A percentile compares a stretch with the other conserved stretches of the same genome.
Conservation (phyloP, 2,329 filamentous ascomycete genomes). For the Fusarium annulatum region DNA sequence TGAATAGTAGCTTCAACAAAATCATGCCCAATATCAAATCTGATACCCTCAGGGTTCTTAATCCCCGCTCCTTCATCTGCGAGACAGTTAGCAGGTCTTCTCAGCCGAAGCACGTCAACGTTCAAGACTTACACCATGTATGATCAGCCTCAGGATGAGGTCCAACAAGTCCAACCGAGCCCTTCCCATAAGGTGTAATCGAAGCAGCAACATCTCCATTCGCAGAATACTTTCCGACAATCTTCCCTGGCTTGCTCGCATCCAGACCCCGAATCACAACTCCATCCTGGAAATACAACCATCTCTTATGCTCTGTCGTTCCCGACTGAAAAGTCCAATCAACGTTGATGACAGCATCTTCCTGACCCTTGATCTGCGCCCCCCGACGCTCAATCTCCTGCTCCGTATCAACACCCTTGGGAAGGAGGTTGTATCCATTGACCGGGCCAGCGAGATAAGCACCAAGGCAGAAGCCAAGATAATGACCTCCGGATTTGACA, state of each 20-base stretch:
- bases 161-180: conserved; percentile 15
- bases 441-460: background rate
- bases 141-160: conserved; percentile 11
- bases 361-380: background rate
- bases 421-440: background rate
- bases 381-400: background rate
- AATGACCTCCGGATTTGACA: background rate
- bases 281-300: conserved; percentile 16
- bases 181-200: conserved; percentile 5
- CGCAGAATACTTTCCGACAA: background rate
- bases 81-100: background rate
- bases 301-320: background rate
- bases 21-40: conserved; percentile 1
- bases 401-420: background rate
- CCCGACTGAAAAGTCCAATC: conserved; percentile 1
- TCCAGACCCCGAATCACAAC: conserved; percentile 3
- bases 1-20: background rate
- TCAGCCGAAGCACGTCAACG: rapidly evolving
- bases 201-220: conserved; percentile 12
- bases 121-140: conserved; percentile 1
- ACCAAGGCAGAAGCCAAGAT: background rate
- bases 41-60: conserved; percentile 1
- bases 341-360: background rate
- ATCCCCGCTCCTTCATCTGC: conserved; percentile 1
- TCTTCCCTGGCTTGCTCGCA: background rate